These are phyloP conservation scores for Mycena latifolia DNA, from an alignment of 768 basidiomycete species.

Conservation along the genomic window DNA sequence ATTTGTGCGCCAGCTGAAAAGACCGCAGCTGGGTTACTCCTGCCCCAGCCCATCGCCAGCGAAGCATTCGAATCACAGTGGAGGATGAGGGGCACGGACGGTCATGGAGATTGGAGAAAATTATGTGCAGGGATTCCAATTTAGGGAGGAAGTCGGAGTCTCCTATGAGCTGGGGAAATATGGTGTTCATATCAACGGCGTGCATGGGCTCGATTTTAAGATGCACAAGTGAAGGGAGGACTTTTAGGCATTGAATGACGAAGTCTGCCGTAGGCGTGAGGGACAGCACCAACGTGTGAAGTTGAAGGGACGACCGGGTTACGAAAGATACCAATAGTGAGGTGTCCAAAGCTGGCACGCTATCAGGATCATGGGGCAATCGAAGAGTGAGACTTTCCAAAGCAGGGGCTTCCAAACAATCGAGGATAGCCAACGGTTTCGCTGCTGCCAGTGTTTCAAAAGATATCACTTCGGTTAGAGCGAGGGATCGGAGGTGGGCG, in stretches of 20 bases:
- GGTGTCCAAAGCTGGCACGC: background rate
- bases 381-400: constrained; percentile 6
- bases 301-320: constrained; percentile 5
- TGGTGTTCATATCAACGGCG: background rate
- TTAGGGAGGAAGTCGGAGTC: constrained; percentile 11
- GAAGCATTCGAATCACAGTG: constrained; percentile 1
- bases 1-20: background rate
- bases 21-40: constrained; percentile 5
- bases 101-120: background rate
- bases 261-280: background rate
- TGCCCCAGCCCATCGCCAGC: constrained; percentile 12
- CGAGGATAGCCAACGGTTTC: background rate
- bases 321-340: background rate
- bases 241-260: constrained; percentile 4
- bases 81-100: no score
- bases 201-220: background rate
- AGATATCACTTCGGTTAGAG: background rate
- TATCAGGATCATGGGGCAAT: no score
- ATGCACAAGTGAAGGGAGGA: background rate
- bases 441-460: no score
- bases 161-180: background rate
- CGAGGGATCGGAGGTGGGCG: constrained; percentile 4
- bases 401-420: constrained; percentile 6
- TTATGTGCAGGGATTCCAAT: constrained; percentile 12
- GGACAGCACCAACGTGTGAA: constrained; percentile 3